Evolutionary conservation across 306 rosid species (phyloP).

Genomic region (Cucurbita ficifolia): DNA sequence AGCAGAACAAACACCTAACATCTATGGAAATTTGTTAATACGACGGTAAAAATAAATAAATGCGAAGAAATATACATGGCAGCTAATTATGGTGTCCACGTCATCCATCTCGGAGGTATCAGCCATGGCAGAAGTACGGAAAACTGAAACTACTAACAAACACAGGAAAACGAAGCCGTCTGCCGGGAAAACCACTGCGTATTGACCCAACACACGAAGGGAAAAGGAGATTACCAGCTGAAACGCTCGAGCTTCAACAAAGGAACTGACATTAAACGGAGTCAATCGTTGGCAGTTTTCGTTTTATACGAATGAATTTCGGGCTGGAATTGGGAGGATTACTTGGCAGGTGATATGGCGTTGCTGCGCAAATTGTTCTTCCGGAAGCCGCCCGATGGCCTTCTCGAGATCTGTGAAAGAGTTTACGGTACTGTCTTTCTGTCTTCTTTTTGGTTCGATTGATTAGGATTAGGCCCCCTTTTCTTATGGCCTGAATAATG

Average conservation of each 20-base stretch:
- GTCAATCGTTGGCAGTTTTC: neutral
- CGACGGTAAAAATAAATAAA: neutral
- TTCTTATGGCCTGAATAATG: neutral
- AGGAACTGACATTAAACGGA: neutral
- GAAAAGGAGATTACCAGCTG: neutral
- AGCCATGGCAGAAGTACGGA: constrained; percentile 3
- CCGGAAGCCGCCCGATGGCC: constrained; percentile 86
- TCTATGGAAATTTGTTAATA: neutral
- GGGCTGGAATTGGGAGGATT: neutral
- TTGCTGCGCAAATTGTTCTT: constrained; percentile 76
- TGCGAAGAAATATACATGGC: neutral
- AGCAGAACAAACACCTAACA: neutral
- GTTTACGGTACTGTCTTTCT: constrained; percentile 48
- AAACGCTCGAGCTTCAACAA: neutral
- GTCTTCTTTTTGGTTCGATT: neutral
- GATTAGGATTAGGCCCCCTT: neutral
- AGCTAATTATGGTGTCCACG: constrained; percentile 5
- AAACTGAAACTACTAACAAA: constrained; percentile 2
- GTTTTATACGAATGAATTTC: neutral
- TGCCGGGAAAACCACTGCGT: neutral
- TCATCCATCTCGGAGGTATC: constrained; percentile 1
- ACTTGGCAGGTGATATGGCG: constrained; percentile 27
- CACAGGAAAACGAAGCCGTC: neutral
- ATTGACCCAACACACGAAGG: neutral
- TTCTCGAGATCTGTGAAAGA: constrained; percentile 77